These are phyloP conservation scores for Zymoseptoria pseudotritici DNA, from an alignment of 2,329 filamentous ascomycete species.

Conservation along the genomic window DNA sequence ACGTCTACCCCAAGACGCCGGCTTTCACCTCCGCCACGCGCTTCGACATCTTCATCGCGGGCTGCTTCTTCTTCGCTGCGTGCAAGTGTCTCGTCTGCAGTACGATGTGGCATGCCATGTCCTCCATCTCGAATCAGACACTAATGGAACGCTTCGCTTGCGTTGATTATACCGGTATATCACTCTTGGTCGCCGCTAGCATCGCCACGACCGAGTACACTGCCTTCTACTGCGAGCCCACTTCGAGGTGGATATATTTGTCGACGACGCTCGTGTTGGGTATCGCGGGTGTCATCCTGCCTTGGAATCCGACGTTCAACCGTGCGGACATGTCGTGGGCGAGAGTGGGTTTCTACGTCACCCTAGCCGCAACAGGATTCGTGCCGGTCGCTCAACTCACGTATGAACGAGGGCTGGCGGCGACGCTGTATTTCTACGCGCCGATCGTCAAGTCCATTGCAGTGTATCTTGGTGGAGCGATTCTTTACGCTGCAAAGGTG, in stretches of 20 bases:
- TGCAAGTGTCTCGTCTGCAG: slow-evolving; percentile 93
- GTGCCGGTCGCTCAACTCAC: slow-evolving; percentile 80
- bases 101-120: slow-evolving; percentile 98
- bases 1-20: slow-evolving; percentile 83
- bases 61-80: slow-evolving; percentile 91
- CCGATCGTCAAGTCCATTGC: slow-evolving; percentile 75
- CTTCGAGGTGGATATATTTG: slow-evolving; percentile 83
- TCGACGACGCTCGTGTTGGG: slow-evolving; percentile 71
- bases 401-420: slow-evolving; percentile 66
- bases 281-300: slow-evolving; percentile 78
- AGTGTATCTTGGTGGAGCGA: slow-evolving; percentile 79
- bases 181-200: slow-evolving; percentile 83
- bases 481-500: slow-evolving; percentile 83
- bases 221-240: slow-evolving; percentile 93
- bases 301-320: slow-evolving; percentile 96
- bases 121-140: slow-evolving; percentile 81
- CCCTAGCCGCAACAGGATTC: slow-evolving; percentile 80
- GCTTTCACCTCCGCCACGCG: slow-evolving; percentile 85
- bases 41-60: slow-evolving; percentile 81
- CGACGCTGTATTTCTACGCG: slow-evolving; percentile 84
- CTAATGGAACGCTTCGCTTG: slow-evolving; percentile 94
- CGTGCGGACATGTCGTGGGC: slow-evolving; percentile 85
- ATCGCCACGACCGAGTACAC: slow-evolving; percentile 99
- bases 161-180: slow-evolving; percentile 97
- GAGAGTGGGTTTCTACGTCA: slow-evolving; percentile 84